Evolutionary conservation across 2,329 filamentous ascomycete species (phyloP), one percentile per base, ranked within the genome.

Genomic region (Teratosphaeria viscida): DNA sequence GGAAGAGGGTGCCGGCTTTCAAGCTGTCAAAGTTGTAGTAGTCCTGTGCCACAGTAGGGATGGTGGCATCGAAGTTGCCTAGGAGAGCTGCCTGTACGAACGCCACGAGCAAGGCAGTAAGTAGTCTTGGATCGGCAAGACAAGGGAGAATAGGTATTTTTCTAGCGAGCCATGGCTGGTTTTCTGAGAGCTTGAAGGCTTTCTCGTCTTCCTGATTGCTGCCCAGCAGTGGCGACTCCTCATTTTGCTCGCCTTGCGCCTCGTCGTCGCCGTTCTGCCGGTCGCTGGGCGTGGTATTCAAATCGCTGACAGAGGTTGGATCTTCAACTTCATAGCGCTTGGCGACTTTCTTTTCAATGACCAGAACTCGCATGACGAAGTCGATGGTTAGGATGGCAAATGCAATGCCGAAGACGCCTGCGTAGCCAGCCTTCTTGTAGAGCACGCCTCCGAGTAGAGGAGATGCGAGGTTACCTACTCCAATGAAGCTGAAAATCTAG

Each of bases 281-380:
- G 14, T 65, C 57, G 35, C 56, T 59, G 8, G 63, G 59, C 12
- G 64, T 61, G 1, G 66, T 62, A 26, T 56, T 61, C 19, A 61
- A 55, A 19, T 66, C 65, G 29, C 57, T 61, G n/a, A 60, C 62
- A n/a, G 61, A 58, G 34, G 66, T 63, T 8, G 66, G 62, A 47
- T 72, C 69, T 14, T 66, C 57, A 0, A 63, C 61, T 53, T 73
- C 68, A 57, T 81, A 82, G 61, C 73, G 75, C 8, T 69, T 70
- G 0, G 83, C 82, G 1, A 78, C 76, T 67, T 82, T 84, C 71
- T 84, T 85, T 70, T 87, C 85, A n/a, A 87, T 77, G 57, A 87
- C 76, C 5, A 83, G 68, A 0, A 84, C 65, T 12, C 85, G 79
- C 77, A 86, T 80, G 26, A 82, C 59, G 60, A 87, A 81, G 68